Base-by-base conservation (phyloP, 306 rosid genomes). In the Ochetophila trinervis region DNA sequence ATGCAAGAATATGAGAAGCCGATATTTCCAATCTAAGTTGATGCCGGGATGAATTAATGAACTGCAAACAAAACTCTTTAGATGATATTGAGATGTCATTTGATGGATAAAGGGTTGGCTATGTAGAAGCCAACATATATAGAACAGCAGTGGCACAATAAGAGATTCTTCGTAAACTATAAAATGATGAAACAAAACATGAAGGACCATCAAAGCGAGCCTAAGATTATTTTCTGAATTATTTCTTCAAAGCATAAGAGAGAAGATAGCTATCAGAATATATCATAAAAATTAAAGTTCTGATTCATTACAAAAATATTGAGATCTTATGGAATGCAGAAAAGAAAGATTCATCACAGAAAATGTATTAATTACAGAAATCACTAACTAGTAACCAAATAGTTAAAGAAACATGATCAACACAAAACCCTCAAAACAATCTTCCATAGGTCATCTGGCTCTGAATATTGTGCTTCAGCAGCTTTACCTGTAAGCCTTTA, bases 391-490 rank as follows among this genome's bases (percentile, higher is more conserved):
- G 7, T 27, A 30, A 37, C 36, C 14, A 15, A 40, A 61, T 23
- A 53, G 63, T 60, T 35, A 48, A 19, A 47, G 71, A 67, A 53
- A 52, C 61, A 37, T 36, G 66, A 73, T 57, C 17, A 3, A 23
- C 44, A 51, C 22, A 45, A 15, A 57, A 24, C 19, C 71, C 57
- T 65, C 23, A 60, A 57, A 72, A 72, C 42, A 57, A 52, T 66
- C 60, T 32, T 34, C 42, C 63, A 13, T 12, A 34, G 42, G 57
- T 54, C 63, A 9, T 55, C 4, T 8, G 54, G 19, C 21, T 23
- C 13, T 5, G 24, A 57, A 42, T 19, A 18, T 42, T n/a, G 20
- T 57, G 34, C 35, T 65, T 57, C 62, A 0, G 50, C 30, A 6
- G 50, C 34, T 68, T n/a, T 34, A 21, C 27, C 40, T 22, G 65